These are phyloP conservation scores for Antrodiella citrinella DNA, from an alignment of 768 basidiomycete genomes.

Conservation along the genomic window DNA sequence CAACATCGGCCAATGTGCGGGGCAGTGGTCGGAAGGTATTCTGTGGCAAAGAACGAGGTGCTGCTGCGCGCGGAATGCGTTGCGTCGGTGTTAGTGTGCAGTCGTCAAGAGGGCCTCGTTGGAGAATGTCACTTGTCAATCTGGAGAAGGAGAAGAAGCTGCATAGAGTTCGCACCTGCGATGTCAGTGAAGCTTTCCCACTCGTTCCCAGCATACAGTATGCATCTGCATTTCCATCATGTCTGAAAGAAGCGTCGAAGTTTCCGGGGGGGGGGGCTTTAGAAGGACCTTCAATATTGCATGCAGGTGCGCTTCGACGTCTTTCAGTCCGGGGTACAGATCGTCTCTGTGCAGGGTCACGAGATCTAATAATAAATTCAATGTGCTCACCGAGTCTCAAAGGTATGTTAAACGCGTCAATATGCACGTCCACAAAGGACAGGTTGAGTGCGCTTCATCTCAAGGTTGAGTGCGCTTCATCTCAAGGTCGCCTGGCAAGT, in stretches of 20 bases:
- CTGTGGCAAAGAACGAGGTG: not conserved
- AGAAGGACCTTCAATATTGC: too few relatives aligned
- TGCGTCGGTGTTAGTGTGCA: not conserved
- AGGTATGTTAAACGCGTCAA: not conserved
- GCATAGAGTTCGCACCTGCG: not conserved
- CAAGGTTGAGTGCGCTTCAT: too few relatives aligned
- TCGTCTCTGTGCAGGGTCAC: too few relatives aligned
- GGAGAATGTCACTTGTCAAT: not conserved
- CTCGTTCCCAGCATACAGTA: not conserved
- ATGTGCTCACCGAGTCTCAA: not conserved
- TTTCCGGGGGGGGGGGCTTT: too few relatives aligned
- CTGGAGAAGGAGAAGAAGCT: not conserved
- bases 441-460: too few relatives aligned
- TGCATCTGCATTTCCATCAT: not conserved
- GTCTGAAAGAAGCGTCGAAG: too few relatives aligned
- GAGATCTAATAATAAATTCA: too few relatives aligned
- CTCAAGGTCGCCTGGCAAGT: too few relatives aligned
- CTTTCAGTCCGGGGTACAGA: too few relatives aligned
- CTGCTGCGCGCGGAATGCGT: not conserved
- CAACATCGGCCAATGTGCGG: not conserved
- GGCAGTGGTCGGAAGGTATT: not conserved
- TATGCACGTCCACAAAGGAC: not conserved
- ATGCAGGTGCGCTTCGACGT: too few relatives aligned
- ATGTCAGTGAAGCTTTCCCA: not conserved
- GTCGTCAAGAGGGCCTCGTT: not conserved